Percentiles rank a stretch among this genome's conserved stretches.
Conservation (phyloP, 305 asterid species). For the Euphrasia arctica region DNA sequence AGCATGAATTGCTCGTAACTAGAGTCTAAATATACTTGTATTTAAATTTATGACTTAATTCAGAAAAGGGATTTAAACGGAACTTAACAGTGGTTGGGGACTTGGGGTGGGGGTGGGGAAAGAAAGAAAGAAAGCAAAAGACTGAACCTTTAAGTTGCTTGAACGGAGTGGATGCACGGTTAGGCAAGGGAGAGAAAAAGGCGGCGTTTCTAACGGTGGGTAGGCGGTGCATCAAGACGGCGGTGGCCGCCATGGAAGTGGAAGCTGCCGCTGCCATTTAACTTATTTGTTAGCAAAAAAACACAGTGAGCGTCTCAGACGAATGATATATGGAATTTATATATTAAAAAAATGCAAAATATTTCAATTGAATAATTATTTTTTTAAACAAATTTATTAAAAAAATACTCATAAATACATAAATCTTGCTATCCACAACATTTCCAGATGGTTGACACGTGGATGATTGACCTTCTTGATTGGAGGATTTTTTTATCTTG, state of each 20-base stretch:
- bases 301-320: slow-evolving; percentile 5
- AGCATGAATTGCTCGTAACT: too few species aligned
- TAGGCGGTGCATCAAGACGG: slow-evolving; percentile 59
- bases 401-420: neutral
- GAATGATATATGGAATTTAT: neutral
- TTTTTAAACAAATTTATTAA: neutral
- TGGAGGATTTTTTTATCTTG: neutral
- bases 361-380: neutral
- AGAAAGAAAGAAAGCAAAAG: neutral
- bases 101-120: too few species aligned
- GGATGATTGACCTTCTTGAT: neutral
- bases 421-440: neutral
- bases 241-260: slow-evolving; percentile 87
- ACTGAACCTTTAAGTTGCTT: slow-evolving; percentile 50
- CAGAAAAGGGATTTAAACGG: too few species aligned
- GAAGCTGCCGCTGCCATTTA: slow-evolving; percentile 84
- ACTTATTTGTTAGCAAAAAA: slow-evolving; percentile 20
- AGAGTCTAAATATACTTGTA: too few species aligned
- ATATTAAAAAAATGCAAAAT: neutral
- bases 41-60: too few species aligned
- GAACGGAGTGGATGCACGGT: slow-evolving; percentile 42
- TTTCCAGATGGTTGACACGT: neutral
- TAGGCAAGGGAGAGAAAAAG: slow-evolving; percentile 54
- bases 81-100: too few species aligned
- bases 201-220: slow-evolving; percentile 41